These are phyloP conservation scores for Fusarium foetens DNA, from an alignment of 2,329 filamentous ascomycete genomes.

Conservation along the genomic window DNA sequence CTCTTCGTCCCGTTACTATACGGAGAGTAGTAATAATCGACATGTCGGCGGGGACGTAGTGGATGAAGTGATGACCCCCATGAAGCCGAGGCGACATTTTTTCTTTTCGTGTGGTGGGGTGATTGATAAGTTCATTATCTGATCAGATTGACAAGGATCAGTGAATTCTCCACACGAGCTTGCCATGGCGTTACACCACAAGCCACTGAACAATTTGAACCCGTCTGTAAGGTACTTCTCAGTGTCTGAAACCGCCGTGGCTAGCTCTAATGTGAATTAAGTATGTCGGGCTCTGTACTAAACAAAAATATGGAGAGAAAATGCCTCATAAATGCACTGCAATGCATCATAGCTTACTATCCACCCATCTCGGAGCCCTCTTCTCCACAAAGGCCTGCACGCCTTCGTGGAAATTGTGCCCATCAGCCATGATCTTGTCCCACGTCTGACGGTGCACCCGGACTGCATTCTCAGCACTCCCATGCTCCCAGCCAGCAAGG, in stretches of 20 bases:
- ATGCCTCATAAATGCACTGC: conserved; percentile 17
- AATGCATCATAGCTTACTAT: conserved; percentile 61
- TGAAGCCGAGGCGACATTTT: conserved; percentile 8
- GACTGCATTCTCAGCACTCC: conserved; percentile 68
- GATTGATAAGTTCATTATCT: conserved; percentile 40
- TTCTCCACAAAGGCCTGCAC: conserved; percentile 78
- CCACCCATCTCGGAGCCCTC: conserved; percentile 71
- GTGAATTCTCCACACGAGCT: conserved; percentile 10
- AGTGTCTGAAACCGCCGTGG: neutral
- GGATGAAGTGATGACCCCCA: neutral
- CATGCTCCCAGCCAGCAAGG: conserved; percentile 74
- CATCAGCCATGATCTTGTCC: conserved; percentile 67
- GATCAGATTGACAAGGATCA: conserved; percentile 33
- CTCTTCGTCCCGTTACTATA: neutral
- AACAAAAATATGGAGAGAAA: neutral
- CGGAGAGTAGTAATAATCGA: conserved; percentile 30
- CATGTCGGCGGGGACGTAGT: conserved; percentile 12
- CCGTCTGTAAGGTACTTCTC: neutral
- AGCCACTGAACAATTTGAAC: neutral
- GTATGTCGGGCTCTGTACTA: neutral
- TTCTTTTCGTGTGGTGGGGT: conserved; percentile 22
- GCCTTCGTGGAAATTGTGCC: conserved; percentile 77
- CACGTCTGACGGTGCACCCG: conserved; percentile 61
- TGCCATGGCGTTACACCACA: conserved; percentile 27
- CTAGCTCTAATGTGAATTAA: neutral